phyloP scores from a whole-genome alignment of 352 stramenopile species.

The Pythium guiyangense region DNA sequence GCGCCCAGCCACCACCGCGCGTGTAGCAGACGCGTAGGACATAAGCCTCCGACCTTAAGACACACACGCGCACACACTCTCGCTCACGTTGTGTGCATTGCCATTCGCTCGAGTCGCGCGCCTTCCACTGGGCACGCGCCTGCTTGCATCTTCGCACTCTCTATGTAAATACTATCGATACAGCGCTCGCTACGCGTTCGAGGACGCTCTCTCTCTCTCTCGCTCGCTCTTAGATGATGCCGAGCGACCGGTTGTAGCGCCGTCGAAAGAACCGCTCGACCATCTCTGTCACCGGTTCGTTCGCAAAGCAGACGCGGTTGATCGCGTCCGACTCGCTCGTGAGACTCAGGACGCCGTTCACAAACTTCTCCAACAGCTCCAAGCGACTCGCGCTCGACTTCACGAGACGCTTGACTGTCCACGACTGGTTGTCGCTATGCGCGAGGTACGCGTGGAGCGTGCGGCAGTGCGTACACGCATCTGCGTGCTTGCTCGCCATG shows the following conservation, averaged over 20 bases:
- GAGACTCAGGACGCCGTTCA: constrained; percentile 12
- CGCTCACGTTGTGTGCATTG: too few relatives aligned
- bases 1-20: too few relatives aligned
- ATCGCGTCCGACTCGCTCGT: constrained; percentile 9
- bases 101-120: too few relatives aligned
- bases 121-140: too few relatives aligned
- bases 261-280: constrained; percentile 11
- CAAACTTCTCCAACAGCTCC: constrained; percentile 10
- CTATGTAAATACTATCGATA: too few relatives aligned
- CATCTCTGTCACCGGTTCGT: constrained; percentile 7
- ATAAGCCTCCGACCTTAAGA: too few relatives aligned
- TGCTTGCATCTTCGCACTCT: too few relatives aligned
- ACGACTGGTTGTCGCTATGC: constrained; percentile 10
- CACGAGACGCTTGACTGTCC: constrained; percentile 7
- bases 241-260: constrained; percentile 4
- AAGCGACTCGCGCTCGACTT: neutral
- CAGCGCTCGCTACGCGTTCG: too few relatives aligned
- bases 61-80: too few relatives aligned
- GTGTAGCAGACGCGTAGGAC: too few relatives aligned
- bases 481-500: neutral
- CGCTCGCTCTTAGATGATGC: constrained; percentile 7
- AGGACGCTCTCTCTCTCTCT: neutral
- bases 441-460: constrained; percentile 4
- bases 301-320: constrained; percentile 2
- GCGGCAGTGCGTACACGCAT: constrained; percentile 1